Evolutionary conservation across 2,329 filamentous ascomycete genomes (phyloP).

Genomic region (Clonostachys chloroleuca): DNA sequence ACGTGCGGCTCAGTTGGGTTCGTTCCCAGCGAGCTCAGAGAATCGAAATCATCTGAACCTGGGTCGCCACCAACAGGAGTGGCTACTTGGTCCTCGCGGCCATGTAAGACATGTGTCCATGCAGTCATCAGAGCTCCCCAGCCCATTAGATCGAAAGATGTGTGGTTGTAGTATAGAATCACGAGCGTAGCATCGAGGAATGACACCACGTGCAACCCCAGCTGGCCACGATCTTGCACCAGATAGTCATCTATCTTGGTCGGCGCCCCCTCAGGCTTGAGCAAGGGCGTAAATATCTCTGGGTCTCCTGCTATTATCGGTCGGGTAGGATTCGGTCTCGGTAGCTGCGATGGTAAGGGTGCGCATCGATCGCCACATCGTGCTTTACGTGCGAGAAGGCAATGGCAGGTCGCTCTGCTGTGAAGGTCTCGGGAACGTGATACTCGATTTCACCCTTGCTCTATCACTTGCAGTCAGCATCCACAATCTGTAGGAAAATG

Average conservation of each 20-base stretch:
- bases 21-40: conserved; percentile 12
- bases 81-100: conserved; percentile 20
- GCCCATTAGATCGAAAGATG: conserved; percentile 31
- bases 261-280: conserved; percentile 11
- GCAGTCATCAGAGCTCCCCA: conserved; percentile 24
- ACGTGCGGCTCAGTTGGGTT: conserved; percentile 12
- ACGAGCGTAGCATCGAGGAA: conserved; percentile 36
- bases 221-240: conserved; percentile 26
- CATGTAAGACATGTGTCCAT: conserved; percentile 30
- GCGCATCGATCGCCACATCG: conserved; percentile 19
- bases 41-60: conserved; percentile 14
- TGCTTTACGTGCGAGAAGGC: conserved; percentile 20
- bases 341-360: conserved; percentile 25
- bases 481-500: neutral
- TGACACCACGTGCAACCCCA: conserved; percentile 33
- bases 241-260: conserved; percentile 25
- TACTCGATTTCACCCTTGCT: conserved; percentile 25
- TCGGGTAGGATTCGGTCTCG: conserved; percentile 7
- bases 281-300: conserved; percentile 10
- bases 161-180: conserved; percentile 30
- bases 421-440: conserved; percentile 29
- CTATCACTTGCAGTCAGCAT: conserved; percentile 4
- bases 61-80: conserved; percentile 7
- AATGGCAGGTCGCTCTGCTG: conserved; percentile 22
- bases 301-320: conserved; percentile 16